A percentile compares a stretch with the other conserved stretches of the same genome.
Conservation (phyloP, 164 flowering plant genomes). For the Nymphaea colorata region DNA sequence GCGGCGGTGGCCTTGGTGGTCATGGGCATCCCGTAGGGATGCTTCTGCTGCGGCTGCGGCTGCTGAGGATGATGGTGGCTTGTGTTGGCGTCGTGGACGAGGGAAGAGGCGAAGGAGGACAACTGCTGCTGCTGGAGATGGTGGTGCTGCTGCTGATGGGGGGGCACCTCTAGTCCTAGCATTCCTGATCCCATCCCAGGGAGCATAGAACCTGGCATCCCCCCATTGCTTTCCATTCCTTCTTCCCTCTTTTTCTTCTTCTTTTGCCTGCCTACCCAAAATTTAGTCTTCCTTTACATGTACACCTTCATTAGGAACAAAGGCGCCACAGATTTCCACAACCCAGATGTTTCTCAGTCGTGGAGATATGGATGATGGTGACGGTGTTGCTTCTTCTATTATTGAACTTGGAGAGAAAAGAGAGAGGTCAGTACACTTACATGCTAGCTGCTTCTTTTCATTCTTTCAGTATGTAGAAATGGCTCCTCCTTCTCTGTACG, state of each 20-base stretch:
- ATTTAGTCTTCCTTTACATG: not conserved
- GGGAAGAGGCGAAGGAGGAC: slow-evolving; percentile 6
- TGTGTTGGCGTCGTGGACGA: not conserved
- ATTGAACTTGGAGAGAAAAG: not conserved
- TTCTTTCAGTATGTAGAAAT: not conserved
- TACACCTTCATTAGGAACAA: not conserved
- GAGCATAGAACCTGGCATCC: slow-evolving; percentile 6
- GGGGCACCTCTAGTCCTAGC: slow-evolving; percentile 21
- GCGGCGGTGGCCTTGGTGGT: not conserved
- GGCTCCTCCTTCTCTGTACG: too few relatives aligned
- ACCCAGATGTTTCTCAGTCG: not conserved
- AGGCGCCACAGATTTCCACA: not conserved
- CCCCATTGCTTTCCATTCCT: not conserved
- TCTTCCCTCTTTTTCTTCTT: not conserved
- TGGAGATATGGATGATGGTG: not conserved
- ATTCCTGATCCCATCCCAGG: slow-evolving; percentile 14
- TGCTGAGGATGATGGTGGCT: slow-evolving; percentile 9
- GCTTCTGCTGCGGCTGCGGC: not conserved
- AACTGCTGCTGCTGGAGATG: slow-evolving; percentile 12
- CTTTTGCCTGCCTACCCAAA: not conserved
- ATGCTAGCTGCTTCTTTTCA: not conserved
- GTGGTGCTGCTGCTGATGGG: slow-evolving; percentile 11
- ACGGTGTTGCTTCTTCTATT: not conserved
- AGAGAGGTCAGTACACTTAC: not conserved
- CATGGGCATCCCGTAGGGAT: not conserved